A percentile compares a stretch with the other conserved stretches of the same genome.
phyloP scores from a whole-genome alignment of 2,329 filamentous ascomycete genomes.

The Aspergillus unguis region DNA sequence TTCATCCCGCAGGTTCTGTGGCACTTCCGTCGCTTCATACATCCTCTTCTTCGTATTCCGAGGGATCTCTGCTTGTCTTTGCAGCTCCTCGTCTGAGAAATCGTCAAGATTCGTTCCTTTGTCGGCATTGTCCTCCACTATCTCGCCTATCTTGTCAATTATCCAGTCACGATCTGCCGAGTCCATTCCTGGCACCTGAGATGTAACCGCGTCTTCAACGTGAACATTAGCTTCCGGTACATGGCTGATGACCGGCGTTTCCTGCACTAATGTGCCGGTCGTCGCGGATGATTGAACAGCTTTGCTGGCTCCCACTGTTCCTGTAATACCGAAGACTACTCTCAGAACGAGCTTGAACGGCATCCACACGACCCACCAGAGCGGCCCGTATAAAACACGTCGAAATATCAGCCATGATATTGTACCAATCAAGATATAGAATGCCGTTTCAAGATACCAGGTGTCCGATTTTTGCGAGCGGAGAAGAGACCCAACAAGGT shows the following conservation, averaged over 20 bases:
- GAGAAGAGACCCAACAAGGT: slow-evolving; percentile 73
- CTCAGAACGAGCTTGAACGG: slow-evolving; percentile 69
- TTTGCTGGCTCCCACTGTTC: slow-evolving; percentile 45
- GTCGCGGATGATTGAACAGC: slow-evolving; percentile 26
- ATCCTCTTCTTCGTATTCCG: slow-evolving; percentile 50
- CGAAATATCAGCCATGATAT: slow-evolving; percentile 83
- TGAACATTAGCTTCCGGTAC: slow-evolving; percentile 21
- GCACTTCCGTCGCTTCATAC: slow-evolving; percentile 41
- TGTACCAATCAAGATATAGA: slow-evolving; percentile 76
- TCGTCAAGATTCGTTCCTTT: slow-evolving; percentile 31
- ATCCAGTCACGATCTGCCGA: slow-evolving; percentile 32
- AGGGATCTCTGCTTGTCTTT: slow-evolving; percentile 37
- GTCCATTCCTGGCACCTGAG: slow-evolving; percentile 19
- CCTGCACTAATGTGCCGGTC: slow-evolving; percentile 18
- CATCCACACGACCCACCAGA: slow-evolving; percentile 85
- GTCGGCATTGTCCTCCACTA: slow-evolving; percentile 30
- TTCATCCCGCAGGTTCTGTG: slow-evolving; percentile 37
- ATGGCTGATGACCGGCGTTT: slow-evolving; percentile 18
- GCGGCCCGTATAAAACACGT: slow-evolving; percentile 78
- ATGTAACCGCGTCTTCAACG: slow-evolving; percentile 18
- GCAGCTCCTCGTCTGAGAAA: slow-evolving; percentile 34
- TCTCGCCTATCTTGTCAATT: slow-evolving; percentile 42
- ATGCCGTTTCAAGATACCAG: slow-evolving; percentile 90
- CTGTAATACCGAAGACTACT: slow-evolving; percentile 55
- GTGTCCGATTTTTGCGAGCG: slow-evolving; percentile 93